Base-by-base conservation (phyloP, 805 yeast genomes). In the Millerozyma miso region DNA sequence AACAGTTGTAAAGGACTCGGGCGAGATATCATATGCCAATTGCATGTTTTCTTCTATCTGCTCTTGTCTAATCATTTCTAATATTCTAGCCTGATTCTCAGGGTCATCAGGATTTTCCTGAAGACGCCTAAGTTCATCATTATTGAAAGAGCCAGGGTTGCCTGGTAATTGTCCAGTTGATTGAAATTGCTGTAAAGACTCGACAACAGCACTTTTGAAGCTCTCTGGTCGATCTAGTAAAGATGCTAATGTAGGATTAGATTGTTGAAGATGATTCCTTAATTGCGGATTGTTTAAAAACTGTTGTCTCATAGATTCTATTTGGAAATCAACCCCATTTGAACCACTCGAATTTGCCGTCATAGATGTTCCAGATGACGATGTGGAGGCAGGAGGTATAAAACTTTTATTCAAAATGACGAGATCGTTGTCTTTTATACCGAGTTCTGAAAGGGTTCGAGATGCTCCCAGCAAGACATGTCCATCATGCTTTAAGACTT, bases 1-100 rank as follows among this genome's bases (percentile, higher is more conserved):
- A 3, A 91, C 95, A 0, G 76, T 63, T 0, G 89, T 83, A 65
- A 93, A 93, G 31, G 86, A 75, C 60, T 93, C 99, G 0, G 99
- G 99, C 3, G 91, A 80, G 41, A 83, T 81, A 45, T 90, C 97
- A 59, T 81, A 73, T 0, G 99, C 98, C 49, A 79, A 72, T 37
- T 79, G 73, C 71, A 85, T 69, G 56, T 88, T 88, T 48, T 88
- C 95, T 46, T 88, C 87, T 38, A 91, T 81, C 33, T 81, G 86
- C 52, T 79, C 79, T 52, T 81, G 83, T 46, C 80, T 77, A 42
- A 83, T 83, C 41, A 83, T 54, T 52, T 87, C 91, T 56, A 81
- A 51, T 35, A 88, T 81, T 50, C 74, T 74, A 16, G 71, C 73
- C 52, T 85, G 88, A 46, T 76, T 81, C 31, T 77, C 86, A 15